phyloP scores from a whole-genome alignment of 305 asterid species.

The Fraxinus dipetala region DNA sequence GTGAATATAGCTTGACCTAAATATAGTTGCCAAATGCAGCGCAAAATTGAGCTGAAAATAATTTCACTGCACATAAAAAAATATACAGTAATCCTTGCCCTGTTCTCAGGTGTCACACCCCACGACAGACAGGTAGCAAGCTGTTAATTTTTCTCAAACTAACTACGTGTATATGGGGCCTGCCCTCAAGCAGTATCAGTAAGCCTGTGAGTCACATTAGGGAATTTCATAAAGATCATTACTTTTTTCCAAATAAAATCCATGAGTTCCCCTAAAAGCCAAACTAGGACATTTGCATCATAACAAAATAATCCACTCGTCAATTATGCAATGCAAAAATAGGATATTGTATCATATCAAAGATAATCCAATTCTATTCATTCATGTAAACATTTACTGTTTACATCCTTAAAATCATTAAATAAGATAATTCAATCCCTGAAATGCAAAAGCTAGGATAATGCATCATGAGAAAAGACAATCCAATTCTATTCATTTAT shows the following conservation, averaged over 20 bases:
- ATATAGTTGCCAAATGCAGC: neutral
- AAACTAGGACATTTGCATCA: neutral
- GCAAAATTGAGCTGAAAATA: neutral
- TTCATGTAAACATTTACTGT: neutral
- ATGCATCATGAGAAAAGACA: constrained; percentile 19
- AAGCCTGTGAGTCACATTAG: constrained; percentile 27
- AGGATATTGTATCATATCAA: neutral
- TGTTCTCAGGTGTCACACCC: neutral
- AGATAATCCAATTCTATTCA: neutral
- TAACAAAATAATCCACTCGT: neutral
- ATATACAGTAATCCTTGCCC: neutral
- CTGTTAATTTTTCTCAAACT: constrained; percentile 4
- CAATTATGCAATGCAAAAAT: neutral
- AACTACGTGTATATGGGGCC: constrained; percentile 8
- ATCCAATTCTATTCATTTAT: constrained; percentile 28
- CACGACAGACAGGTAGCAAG: constrained; percentile 15
- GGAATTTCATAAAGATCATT: constrained; percentile 16
- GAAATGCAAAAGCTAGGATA: constrained; percentile 11
- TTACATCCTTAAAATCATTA: neutral
- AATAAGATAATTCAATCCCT: neutral
- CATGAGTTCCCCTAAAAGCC: neutral
- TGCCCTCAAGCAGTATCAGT: constrained; percentile 28
- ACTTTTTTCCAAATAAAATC: neutral
- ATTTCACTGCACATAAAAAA: neutral
- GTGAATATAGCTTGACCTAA: neutral